A percentile compares a stretch with the other conserved stretches of the same genome.
Conservation (phyloP, 2,329 filamentous ascomycete species). For the Hymenotorrendiella dingleyae region DNA sequence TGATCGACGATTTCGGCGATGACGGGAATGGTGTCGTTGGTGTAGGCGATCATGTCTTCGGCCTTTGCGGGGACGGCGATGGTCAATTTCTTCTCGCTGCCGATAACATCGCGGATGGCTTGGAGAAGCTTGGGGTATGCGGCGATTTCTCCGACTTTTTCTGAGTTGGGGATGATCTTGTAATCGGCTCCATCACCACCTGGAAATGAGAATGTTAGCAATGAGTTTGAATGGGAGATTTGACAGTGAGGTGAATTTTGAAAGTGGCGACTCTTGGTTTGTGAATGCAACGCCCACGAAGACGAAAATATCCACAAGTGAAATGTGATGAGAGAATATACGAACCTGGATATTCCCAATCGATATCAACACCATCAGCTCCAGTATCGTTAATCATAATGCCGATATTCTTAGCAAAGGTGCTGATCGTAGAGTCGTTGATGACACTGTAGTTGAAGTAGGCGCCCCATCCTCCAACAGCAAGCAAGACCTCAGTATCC, state of each 20-base stretch:
- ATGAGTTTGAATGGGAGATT: no score
- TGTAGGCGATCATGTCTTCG: conserved; percentile 64
- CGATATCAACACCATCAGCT: conserved; percentile 54
- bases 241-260: no score
- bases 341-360: conserved; percentile 55
- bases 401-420: conserved; percentile 59
- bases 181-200: conserved; percentile 68
- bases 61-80: conserved; percentile 61
- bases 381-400: conserved; percentile 55
- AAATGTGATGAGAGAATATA: no score
- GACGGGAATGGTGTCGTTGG: conserved; percentile 46
- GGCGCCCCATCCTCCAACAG: conserved; percentile 67
- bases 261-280: no score
- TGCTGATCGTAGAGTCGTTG: conserved; percentile 43
- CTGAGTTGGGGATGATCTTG: conserved; percentile 54
- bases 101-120: conserved; percentile 10
- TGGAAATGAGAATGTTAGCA: no score
- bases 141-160: conserved; percentile 55
- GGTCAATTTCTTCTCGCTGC: conserved; percentile 52
- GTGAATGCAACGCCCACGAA: no score
- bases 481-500: conserved; percentile 60
- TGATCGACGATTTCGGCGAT: conserved; percentile 58
- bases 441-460: conserved; percentile 56
- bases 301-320: no score
- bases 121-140: conserved; percentile 56